These are phyloP conservation scores for Paracorniculantispora psalliotae DNA, from an alignment of 2,329 filamentous ascomycete genomes.

Conservation along the genomic window DNA sequence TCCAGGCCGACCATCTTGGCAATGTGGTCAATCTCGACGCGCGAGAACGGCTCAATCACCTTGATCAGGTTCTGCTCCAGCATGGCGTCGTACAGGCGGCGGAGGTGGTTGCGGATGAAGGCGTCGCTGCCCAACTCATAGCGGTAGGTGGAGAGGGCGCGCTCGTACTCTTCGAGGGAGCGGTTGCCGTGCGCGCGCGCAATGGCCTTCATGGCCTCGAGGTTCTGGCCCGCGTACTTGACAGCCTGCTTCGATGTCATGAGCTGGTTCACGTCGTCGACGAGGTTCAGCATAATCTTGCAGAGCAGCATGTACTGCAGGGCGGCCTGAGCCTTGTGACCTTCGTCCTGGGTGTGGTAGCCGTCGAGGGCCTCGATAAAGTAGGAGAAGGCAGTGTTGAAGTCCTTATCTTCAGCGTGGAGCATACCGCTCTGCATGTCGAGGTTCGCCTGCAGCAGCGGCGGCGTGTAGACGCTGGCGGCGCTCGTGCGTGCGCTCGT, in stretches of 20 bases:
- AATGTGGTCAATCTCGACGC: conserved; percentile 94
- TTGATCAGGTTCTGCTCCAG: conserved; percentile 99
- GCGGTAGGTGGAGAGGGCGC: conserved; percentile 81
- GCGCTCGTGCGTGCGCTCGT: conserved; percentile 93
- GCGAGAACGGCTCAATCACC: conserved; percentile 97
- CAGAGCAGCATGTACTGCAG: conserved; percentile 99
- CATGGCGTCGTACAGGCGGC: conserved; percentile 95
- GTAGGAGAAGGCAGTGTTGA: conserved; percentile 98
- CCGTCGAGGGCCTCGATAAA: conserved; percentile 98
- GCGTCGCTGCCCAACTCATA: conserved; percentile 91
- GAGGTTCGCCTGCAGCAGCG: conserved; percentile 87
- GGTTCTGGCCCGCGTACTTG: conserved; percentile 90
- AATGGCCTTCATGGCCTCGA: conserved; percentile 99
- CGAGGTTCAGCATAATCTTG: conserved; percentile 99
- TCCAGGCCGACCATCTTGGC: conserved; percentile 97
- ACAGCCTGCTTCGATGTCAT: conserved; percentile 95
- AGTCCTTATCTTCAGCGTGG: conserved; percentile 97
- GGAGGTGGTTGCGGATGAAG: conserved; percentile 95
- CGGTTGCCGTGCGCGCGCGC: conserved; percentile 93
- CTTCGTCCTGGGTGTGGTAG: conserved; percentile 89
- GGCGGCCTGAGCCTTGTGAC: conserved; percentile 85
- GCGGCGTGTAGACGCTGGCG: conserved; percentile 94
- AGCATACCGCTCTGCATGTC: conserved; percentile 99
- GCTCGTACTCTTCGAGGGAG: conserved; percentile 95
- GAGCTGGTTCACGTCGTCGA: conserved; percentile 90